A percentile compares a stretch with the other conserved stretches of the same genome.
Evolutionary conservation across 495 filamentous ascomycete species (phyloP).

Genomic region (Talaromyces liani): DNA sequence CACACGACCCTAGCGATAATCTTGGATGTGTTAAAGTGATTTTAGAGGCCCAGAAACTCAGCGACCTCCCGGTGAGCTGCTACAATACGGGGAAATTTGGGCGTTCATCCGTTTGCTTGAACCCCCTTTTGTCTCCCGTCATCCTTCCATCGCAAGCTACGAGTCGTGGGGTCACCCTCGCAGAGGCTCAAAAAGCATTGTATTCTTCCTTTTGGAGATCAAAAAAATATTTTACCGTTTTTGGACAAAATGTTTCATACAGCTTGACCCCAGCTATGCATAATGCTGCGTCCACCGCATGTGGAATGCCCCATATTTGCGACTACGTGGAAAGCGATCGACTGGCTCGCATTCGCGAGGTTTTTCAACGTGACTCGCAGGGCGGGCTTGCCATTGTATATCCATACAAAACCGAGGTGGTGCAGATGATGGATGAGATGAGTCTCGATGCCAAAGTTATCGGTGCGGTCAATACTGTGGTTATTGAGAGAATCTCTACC

Average conservation of each 20-base stretch:
- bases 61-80: conserved; percentile 13
- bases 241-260: conserved; percentile 37
- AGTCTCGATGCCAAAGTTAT: conserved; percentile 53
- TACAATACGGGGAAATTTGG: conserved; percentile 43
- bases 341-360: conserved; percentile 46
- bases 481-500: conserved; percentile 32
- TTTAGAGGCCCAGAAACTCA: not conserved
- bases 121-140: conserved; percentile 52
- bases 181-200: conserved; percentile 34
- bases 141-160: conserved; percentile 11
- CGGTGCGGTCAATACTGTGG: conserved; percentile 62
- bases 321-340: conserved; percentile 44
- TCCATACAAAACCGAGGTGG: conserved; percentile 56
- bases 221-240: conserved; percentile 36
- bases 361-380: conserved; percentile 47
- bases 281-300: conserved; percentile 60
- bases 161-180: conserved; percentile 21
- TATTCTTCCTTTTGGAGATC: conserved; percentile 52
- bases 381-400: conserved; percentile 58
- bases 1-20: conserved; percentile 8
- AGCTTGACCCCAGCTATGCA: conserved; percentile 53
- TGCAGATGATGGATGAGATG: conserved; percentile 51
- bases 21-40: conserved; percentile 8
- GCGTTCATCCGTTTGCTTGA: conserved; percentile 49
- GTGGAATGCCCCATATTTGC: conserved; percentile 65